Percentiles rank a stretch among this genome's conserved stretches.
These are phyloP conservation scores for Lathyrus aphaca DNA, from an alignment of 306 rosid species.

Conservation along the genomic window DNA sequence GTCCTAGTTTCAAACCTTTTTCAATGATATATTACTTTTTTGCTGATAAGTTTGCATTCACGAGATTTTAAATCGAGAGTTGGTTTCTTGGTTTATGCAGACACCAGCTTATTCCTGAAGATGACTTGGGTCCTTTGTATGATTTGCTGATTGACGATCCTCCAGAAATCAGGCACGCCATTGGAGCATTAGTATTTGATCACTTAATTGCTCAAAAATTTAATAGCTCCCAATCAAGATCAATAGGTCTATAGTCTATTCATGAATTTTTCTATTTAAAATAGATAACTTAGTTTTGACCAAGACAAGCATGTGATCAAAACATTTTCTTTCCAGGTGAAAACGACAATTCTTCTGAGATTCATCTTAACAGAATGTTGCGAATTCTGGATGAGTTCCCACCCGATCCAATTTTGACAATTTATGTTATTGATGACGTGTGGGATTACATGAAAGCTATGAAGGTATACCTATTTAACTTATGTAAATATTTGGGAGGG, in stretches of 20 bases:
- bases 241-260: constrained; percentile 54
- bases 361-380: constrained; percentile 86
- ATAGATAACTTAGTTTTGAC: constrained; percentile 39
- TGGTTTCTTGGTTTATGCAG: constrained; percentile 54
- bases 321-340: constrained; percentile 61
- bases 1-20: constrained; percentile 45
- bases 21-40: constrained; percentile 21
- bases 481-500: constrained; percentile 14
- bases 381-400: constrained; percentile 93
- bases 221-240: constrained; percentile 69
- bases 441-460: constrained; percentile 98
- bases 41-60: constrained; percentile 31
- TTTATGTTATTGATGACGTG: constrained; percentile 92
- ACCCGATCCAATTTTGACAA: constrained; percentile 81
- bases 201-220: constrained; percentile 92
- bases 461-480: constrained; percentile 59
- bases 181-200: constrained; percentile 92
- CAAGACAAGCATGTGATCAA: constrained; percentile 30
- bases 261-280: constrained; percentile 24
- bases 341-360: constrained; percentile 70
- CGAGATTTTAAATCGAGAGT: constrained; percentile 36
- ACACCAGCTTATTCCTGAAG: constrained; percentile 94
- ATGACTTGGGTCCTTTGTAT: constrained; percentile 92
- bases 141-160: constrained; percentile 92
- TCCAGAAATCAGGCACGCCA: constrained; percentile 96